Evolutionary conservation across 2,329 filamentous ascomycete genomes (phyloP).

Genomic region (Dothiorella sarmentorum): DNA sequence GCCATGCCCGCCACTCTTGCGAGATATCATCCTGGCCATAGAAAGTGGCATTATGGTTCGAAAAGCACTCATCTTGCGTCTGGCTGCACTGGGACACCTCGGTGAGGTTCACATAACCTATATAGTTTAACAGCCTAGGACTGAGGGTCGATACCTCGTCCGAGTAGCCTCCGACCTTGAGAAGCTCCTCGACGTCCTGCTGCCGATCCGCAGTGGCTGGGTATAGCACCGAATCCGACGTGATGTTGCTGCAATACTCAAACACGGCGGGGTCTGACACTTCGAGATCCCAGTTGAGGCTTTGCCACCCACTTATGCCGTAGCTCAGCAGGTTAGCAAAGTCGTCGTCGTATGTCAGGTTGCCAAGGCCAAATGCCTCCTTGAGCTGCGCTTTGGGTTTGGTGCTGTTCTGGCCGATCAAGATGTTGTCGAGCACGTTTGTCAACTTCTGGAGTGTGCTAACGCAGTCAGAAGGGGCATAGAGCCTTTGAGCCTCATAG

Average conservation of each 20-base stretch:
- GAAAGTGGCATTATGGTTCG: conserved; percentile 45
- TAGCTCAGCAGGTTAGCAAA: conserved; percentile 48
- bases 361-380: conserved; percentile 49
- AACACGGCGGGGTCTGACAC: conserved; percentile 49
- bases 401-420: conserved; percentile 48
- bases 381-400: conserved; percentile 48
- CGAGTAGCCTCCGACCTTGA: conserved; percentile 48
- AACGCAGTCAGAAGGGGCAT: conserved; percentile 61
- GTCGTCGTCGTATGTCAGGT: conserved; percentile 50
- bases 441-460: conserved; percentile 59
- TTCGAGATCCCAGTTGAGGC: conserved; percentile 58
- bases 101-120: conserved; percentile 52
- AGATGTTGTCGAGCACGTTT: conserved; percentile 57
- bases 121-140: conserved; percentile 55
- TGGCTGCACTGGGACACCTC: conserved; percentile 39
- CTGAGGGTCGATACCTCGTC: conserved; percentile 41
- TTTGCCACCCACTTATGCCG: conserved; percentile 53
- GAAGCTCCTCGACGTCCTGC: conserved; percentile 42
- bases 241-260: conserved; percentile 56
- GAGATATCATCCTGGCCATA: conserved; percentile 45
- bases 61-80: conserved; percentile 53
- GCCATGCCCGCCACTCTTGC: conserved; percentile 52
- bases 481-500: conserved; percentile 56
- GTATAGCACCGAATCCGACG: conserved; percentile 44
- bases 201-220: conserved; percentile 37